phyloP scores from a whole-genome alignment of 768 basidiomycete genomes.

The Phallus indusiatus region DNA sequence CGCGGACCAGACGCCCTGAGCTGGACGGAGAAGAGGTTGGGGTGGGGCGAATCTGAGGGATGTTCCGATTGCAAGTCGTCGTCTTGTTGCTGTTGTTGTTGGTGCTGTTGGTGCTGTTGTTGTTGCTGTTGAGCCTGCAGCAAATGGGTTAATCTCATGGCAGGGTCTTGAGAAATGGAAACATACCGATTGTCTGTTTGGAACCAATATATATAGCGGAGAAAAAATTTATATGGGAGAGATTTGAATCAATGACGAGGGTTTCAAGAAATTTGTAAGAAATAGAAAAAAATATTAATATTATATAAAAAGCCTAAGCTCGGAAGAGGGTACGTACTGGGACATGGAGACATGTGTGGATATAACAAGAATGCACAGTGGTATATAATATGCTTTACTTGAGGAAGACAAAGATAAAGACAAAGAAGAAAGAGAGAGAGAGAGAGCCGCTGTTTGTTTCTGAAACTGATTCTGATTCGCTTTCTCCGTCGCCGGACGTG shows the following conservation, averaged over 20 bases:
- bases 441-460: not conserved
- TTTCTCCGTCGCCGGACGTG: slow-evolving; percentile 29
- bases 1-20: slow-evolving; percentile 6
- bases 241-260: not conserved
- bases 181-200: not conserved
- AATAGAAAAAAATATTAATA: not conserved
- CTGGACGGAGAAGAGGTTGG: slow-evolving; percentile 1
- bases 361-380: too few species aligned
- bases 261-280: not conserved
- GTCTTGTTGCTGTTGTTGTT: not conserved
- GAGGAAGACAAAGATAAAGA: too few species aligned
- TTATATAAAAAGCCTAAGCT: not conserved
- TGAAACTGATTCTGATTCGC: slow-evolving; percentile 67
- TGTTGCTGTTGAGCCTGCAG: not conserved
- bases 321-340: not conserved
- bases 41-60: not conserved
- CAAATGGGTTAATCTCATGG: not conserved
- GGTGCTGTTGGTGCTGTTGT: not conserved
- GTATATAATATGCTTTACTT: too few species aligned
- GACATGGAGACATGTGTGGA: not conserved
- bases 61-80: not conserved
- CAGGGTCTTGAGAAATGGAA: not conserved
- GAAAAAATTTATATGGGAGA: not conserved
- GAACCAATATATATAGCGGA: not conserved
- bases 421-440: not conserved